A percentile compares a stretch with the other conserved stretches of the same genome.
phyloP scores from a whole-genome alignment of 441 rosid species.

The Gossypium trilobum region DNA sequence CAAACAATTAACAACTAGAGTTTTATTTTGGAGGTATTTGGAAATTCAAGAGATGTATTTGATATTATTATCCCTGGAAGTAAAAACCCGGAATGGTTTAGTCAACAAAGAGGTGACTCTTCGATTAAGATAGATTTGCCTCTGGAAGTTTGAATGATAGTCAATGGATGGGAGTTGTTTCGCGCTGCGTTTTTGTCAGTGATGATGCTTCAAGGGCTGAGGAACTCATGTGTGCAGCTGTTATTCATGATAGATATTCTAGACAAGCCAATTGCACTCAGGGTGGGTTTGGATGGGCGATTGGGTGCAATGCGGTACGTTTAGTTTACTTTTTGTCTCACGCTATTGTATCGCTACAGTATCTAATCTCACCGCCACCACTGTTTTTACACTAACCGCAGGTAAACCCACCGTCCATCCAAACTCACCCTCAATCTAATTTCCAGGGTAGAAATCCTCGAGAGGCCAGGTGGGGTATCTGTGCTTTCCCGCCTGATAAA shows the following conservation, averaged over 20 bases:
- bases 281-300: too few species aligned
- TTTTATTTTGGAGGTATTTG: background rate
- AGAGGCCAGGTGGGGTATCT: background rate
- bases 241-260: background rate
- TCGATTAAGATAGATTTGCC: background rate
- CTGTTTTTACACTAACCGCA: too few species aligned
- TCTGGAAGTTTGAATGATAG: background rate
- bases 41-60: background rate
- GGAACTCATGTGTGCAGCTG: rapidly evolving
- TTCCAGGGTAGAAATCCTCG: background rate
- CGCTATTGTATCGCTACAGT: too few species aligned
- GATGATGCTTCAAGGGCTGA: background rate
- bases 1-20: too few species aligned
- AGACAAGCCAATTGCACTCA: background rate
- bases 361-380: too few species aligned
- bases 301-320: too few species aligned
- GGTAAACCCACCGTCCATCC: too few species aligned
- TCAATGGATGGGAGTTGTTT: constrained; percentile 2
- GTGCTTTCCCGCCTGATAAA: background rate
- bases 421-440: background rate
- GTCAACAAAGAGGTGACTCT: background rate
- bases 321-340: too few species aligned
- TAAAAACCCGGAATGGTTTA: background rate
- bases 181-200: background rate
- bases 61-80: background rate